These are phyloP conservation scores for Penicillium subrubescens DNA, from an alignment of 495 filamentous ascomycete genomes.

Conservation along the genomic window DNA sequence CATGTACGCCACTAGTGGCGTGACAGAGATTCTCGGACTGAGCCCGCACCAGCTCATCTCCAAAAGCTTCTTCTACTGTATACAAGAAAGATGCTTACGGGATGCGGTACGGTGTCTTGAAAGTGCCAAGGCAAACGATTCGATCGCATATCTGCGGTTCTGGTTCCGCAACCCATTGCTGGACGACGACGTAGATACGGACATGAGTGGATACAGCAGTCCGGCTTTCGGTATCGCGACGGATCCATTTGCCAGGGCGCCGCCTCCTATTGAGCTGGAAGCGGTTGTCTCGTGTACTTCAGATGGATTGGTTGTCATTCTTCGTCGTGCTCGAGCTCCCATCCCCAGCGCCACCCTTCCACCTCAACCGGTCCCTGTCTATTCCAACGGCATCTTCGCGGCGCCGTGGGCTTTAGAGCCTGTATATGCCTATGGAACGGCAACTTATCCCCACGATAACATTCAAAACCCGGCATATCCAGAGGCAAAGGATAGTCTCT, in stretches of 20 bases:
- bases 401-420: conserved; percentile 75
- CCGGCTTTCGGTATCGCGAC: not conserved
- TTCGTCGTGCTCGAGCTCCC: conserved; percentile 72
- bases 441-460: conserved; percentile 8
- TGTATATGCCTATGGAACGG: conserved; percentile 39
- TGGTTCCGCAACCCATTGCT: conserved; percentile 74
- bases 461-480: conserved; percentile 1
- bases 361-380: conserved; percentile 36
- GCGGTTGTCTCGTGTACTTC: conserved; percentile 90
- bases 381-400: conserved; percentile 72
- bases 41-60: conserved; percentile 34
- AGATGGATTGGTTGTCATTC: conserved; percentile 82
- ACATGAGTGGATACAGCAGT: conserved; percentile 9
- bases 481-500: conserved; percentile 12
- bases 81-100: conserved; percentile 54
- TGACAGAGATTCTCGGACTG: conserved; percentile 72
- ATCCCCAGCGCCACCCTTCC: conserved; percentile 54
- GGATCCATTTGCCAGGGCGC: not conserved
- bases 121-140: conserved; percentile 88
- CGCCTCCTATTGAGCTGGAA: conserved; percentile 66
- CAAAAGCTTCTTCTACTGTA: conserved; percentile 31
- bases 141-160: conserved; percentile 91
- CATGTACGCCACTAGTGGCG: conserved; percentile 82
- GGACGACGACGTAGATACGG: conserved; percentile 37
- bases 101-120: conserved; percentile 79